These are phyloP conservation scores for Apiospora pterosperma DNA, from an alignment of 2,329 filamentous ascomycete species.

Conservation along the genomic window DNA sequence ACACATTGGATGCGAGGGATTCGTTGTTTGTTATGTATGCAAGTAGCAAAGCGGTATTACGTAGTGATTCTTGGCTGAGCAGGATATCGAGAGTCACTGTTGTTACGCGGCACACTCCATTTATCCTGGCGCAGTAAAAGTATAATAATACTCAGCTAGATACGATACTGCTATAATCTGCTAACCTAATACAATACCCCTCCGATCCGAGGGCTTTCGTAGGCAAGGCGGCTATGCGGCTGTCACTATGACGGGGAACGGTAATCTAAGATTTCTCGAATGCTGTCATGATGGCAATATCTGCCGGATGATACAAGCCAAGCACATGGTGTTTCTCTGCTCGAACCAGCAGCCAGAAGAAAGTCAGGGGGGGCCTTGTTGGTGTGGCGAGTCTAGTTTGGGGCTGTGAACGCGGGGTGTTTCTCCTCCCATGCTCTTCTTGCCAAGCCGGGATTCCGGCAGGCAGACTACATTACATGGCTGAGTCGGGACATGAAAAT, in stretches of 20 bases:
- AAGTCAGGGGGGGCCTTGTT: neutral
- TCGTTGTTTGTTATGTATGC: neutral
- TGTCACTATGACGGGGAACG: neutral
- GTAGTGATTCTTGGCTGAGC: neutral
- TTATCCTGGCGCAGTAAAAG: neutral
- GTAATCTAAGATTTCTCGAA: neutral
- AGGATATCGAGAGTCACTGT: neutral
- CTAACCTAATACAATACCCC: no score
- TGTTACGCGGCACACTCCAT: neutral
- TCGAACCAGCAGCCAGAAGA: neutral
- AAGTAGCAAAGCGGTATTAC: neutral
- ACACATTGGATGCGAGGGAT: neutral
- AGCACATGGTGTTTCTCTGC: neutral
- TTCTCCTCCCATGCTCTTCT: neutral
- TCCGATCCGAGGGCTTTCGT: no score
- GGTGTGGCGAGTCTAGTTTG: neutral
- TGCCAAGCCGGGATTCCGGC: constrained; percentile 1
- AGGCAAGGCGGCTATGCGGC: neutral
- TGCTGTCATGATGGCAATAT: neutral
- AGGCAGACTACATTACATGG: neutral
- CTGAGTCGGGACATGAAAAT: neutral
- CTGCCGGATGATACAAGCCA: neutral
- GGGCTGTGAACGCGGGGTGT: neutral
- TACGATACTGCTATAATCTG: no score
- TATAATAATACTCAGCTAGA: no score